Percentiles rank a stretch among this genome's conserved stretches.
Evolutionary conservation across 75 land plant species (phyloP).

Genomic region (Picea sitchensis): DNA sequence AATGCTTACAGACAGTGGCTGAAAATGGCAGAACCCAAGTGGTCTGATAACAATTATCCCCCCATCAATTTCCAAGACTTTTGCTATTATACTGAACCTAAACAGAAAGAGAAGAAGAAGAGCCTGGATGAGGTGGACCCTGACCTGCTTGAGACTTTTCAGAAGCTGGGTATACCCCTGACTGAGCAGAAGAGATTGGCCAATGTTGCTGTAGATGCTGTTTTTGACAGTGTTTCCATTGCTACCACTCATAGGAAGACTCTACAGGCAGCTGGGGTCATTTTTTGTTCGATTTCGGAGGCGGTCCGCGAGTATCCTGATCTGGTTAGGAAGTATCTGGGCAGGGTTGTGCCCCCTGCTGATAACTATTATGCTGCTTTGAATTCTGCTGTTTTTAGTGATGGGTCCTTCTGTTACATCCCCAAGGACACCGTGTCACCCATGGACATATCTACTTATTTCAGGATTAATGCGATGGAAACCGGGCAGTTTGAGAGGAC

Average conservation of each 20-base stretch:
- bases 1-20: constrained; percentile 74
- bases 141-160: constrained; percentile 73
- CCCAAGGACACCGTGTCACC: constrained; percentile 93
- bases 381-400: constrained; percentile 98
- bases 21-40: constrained; percentile 76
- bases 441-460: constrained; percentile 97
- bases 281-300: constrained; percentile 98
- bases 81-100: constrained; percentile 90
- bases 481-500: constrained; percentile 99
- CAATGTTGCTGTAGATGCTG: constrained; percentile 98
- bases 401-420: constrained; percentile 95
- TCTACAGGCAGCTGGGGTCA: constrained; percentile 74
- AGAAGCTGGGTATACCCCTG: constrained; percentile 77
- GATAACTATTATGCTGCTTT: constrained; percentile 94
- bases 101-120: constrained; percentile 74
- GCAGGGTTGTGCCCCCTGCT: constrained; percentile 82
- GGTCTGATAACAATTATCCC: constrained; percentile 89
- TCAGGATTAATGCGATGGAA: constrained; percentile 87
- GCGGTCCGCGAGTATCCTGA: constrained; percentile 92
- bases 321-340: constrained; percentile 81
- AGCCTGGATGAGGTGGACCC: constrained; percentile 98
- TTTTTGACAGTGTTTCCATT: constrained; percentile 95
- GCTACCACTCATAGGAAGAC: constrained; percentile 97
- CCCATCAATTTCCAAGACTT: constrained; percentile 77
- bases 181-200: constrained; percentile 91